Evolutionary conservation across 768 basidiomycete species (phyloP).

Genomic region (Pisolithus marmoratus): DNA sequence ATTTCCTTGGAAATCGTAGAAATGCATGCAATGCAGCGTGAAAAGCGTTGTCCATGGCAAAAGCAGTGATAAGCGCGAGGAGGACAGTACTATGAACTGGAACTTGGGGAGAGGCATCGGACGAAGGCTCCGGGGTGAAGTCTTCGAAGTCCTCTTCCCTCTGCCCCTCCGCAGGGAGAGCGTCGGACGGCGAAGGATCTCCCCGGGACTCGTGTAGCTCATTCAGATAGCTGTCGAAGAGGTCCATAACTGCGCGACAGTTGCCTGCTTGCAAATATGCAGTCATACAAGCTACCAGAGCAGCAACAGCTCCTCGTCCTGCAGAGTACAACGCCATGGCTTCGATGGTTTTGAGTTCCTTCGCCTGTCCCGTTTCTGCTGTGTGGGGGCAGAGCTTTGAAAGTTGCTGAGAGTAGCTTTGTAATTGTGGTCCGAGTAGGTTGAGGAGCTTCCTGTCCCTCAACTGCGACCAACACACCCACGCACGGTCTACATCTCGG

Average conservation of each 20-base stretch:
- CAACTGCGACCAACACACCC: slow-evolving; percentile 38
- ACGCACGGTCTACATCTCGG: slow-evolving; percentile 27
- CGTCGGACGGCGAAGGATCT: slow-evolving; percentile 15
- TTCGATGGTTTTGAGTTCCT: slow-evolving; percentile 29
- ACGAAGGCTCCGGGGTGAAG: slow-evolving; percentile 18
- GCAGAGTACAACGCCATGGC: slow-evolving; percentile 50
- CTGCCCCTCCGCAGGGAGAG: slow-evolving; percentile 1
- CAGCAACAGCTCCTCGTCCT: slow-evolving; percentile 36
- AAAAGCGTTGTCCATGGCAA: slow-evolving; percentile 56
- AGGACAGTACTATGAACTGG: slow-evolving; percentile 33
- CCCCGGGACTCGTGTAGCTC: slow-evolving; percentile 15
- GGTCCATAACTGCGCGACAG: slow-evolving; percentile 35
- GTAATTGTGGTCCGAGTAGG: slow-evolving; percentile 41
- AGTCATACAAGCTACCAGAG: slow-evolving; percentile 47
- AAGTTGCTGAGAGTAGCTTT: slow-evolving; percentile 34
- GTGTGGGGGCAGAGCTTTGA: slow-evolving; percentile 20
- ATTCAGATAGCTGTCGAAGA: slow-evolving; percentile 38
- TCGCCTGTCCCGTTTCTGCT: slow-evolving; percentile 20
- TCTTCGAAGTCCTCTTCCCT: slow-evolving; percentile 20
- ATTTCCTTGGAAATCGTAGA: slow-evolving; percentile 32
- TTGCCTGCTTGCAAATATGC: slow-evolving; percentile 38
- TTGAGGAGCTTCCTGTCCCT: slow-evolving; percentile 38
- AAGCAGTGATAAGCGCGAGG: slow-evolving; percentile 52
- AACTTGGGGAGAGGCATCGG: slow-evolving; percentile 9
- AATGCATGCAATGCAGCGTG: slow-evolving; percentile 44